Percentiles rank a stretch among this genome's conserved stretches.
Evolutionary conservation across 2,329 filamentous ascomycete species (phyloP).

Genomic region (Bipolaris bicolor): DNA sequence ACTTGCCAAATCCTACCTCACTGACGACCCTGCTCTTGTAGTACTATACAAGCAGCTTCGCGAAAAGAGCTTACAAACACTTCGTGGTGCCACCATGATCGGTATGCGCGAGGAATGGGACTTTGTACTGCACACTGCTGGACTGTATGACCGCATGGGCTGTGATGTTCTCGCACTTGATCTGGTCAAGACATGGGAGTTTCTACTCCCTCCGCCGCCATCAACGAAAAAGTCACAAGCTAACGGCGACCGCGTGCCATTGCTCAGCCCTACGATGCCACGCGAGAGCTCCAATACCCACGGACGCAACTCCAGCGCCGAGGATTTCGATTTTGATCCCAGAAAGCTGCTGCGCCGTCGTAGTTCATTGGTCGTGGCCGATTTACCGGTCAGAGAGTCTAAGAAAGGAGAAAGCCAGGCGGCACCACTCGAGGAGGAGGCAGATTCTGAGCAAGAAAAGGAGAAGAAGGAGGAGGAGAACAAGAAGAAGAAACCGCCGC

Average conservation of each 20-base stretch:
- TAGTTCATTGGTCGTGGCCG: constrained; percentile 80
- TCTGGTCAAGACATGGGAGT: constrained; percentile 83
- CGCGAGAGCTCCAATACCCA: constrained; percentile 29
- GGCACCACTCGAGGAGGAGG: constrained; percentile 29
- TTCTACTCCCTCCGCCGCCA: constrained; percentile 59
- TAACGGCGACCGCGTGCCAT: constrained; percentile 20
- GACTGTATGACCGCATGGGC: constrained; percentile 87
- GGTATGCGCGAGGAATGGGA: constrained; percentile 82
- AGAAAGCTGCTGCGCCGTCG: constrained; percentile 71
- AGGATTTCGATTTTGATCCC: constrained; percentile 60
- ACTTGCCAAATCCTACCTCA: constrained; percentile 78
- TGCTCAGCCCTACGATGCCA: constrained; percentile 37
- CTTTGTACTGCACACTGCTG: constrained; percentile 85
- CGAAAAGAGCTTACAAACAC: constrained; percentile 79
- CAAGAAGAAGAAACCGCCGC: constrained; percentile 63
- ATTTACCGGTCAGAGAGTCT: constrained; percentile 59
- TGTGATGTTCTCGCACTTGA: constrained; percentile 89
- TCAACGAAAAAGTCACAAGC: constrained; percentile 3
- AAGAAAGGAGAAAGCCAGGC: constrained; percentile 24
- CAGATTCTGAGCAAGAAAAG: constrained; percentile 28
- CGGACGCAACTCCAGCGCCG: constrained; percentile 25
- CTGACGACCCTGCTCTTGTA: constrained; percentile 88
- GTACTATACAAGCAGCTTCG: constrained; percentile 87
- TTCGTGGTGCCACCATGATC: constrained; percentile 83
- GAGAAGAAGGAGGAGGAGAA: constrained; percentile 50